Evolutionary conservation across 352 stramenopile species (phyloP).

Genomic region (Phytophthora chlamydospora): DNA sequence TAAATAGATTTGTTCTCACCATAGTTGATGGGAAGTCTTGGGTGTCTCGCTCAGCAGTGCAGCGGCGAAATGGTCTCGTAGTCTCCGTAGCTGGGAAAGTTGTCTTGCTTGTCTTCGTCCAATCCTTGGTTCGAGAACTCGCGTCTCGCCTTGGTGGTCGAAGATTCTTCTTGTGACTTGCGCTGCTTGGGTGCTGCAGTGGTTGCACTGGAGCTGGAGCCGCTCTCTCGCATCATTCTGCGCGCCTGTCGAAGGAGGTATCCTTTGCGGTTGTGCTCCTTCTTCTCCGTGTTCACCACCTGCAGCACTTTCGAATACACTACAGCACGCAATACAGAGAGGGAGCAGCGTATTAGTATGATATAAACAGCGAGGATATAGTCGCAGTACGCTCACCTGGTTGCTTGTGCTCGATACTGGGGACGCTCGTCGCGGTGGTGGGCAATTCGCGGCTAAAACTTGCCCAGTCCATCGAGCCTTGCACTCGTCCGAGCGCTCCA

Average conservation of each 20-base stretch:
- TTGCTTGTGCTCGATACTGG: slow-evolving; percentile 22
- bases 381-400: slow-evolving; percentile 17
- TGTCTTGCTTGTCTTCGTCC: slow-evolving; percentile 17
- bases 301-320: slow-evolving; percentile 13
- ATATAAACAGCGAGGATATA: too few relatives aligned
- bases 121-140: slow-evolving; percentile 7
- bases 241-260: slow-evolving; percentile 69
- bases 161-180: slow-evolving; percentile 4
- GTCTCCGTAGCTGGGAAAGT: slow-evolving; percentile 9
- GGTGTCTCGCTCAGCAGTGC: slow-evolving; percentile 19
- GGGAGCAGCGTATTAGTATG: too few relatives aligned
- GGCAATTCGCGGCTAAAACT: not conserved
- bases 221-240: slow-evolving; percentile 46
- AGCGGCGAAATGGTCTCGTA: slow-evolving; percentile 19
- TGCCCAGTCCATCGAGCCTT: slow-evolving; percentile 27
- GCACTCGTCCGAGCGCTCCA: slow-evolving; percentile 23
- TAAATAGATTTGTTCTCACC: slow-evolving; percentile 41
- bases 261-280: slow-evolving; percentile 80
- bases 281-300: slow-evolving; percentile 43
- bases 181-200: slow-evolving; percentile 10
- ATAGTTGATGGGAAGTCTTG: slow-evolving; percentile 4
- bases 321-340: slow-evolving; percentile 2
- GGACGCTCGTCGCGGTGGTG: not conserved
- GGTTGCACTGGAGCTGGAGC: slow-evolving; percentile 5
- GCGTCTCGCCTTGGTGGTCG: slow-evolving; percentile 13